Evolutionary conservation across 805 yeast genomes (phyloP), one percentile per base, ranked within the genome.

Genomic region (Saccharomycopsis babjevae): DNA sequence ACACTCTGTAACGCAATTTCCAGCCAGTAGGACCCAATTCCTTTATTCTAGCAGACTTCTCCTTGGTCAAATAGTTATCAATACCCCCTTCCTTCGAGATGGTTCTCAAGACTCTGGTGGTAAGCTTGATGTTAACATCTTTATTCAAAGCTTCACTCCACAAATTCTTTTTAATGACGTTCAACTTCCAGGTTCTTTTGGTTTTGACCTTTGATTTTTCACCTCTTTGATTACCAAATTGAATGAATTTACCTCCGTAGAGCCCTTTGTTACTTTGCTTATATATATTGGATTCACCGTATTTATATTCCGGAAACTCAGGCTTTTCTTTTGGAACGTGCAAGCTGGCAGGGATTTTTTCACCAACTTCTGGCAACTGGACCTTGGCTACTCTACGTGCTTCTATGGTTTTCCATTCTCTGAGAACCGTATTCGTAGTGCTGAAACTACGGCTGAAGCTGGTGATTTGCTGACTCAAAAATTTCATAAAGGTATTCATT

Each of bases 21-120:
- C 98, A 94, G 39, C 98, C 99, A 61, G 82, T 78, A 59, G 92
- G 86, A 0, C 99, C 99, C 69, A 94, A 76, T 71, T 94, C 96
- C 76, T 94, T 94, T 66, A 89, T 78, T 75, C 99, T 81, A 2
- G 96, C 96, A 5, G 96, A 78, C 66, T 88, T 89, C 62, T 91
- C 96, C 73, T 94, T 94, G 52, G 84, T 79, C 64, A 94, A 73
- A 71, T 94, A 94, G 65, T 85, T 85, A 70, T 94, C 99, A 61
- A 94, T 77, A 5, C 99, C 99, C 64, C 99, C 99, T 72, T 93
- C 98, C 67, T 84, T 89, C 62, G 89, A 86, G 62, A 94, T 86
- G 0, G 97, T 91, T 68, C 85, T 83, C 69, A 94, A 78, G 5
- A 91, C 97, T 62, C 85, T 82, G 5, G 97, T 82, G 7, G 91